phyloP scores from a whole-genome alignment of 1,139 yeast species.

The Saccharomycopsis hybrid region DNA sequence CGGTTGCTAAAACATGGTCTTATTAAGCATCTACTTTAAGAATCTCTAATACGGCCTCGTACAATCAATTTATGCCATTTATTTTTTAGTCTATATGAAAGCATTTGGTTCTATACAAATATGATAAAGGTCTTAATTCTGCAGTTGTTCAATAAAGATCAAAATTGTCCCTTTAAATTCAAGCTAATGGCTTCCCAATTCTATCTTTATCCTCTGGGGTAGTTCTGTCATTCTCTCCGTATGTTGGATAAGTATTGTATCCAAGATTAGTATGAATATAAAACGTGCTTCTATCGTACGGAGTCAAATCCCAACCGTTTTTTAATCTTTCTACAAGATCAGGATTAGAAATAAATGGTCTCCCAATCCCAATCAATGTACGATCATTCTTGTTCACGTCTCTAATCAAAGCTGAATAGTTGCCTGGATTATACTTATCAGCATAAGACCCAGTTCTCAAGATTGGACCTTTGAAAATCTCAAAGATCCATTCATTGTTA shows the following conservation, averaged over 20 bases:
- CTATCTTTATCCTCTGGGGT: not conserved
- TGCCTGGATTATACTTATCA: slow-evolving; percentile 20
- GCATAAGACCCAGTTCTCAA: slow-evolving; percentile 31
- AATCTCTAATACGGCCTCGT: too few species aligned
- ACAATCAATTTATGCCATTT: too few species aligned
- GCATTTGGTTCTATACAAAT: too few species aligned
- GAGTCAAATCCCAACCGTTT: slow-evolving; percentile 28
- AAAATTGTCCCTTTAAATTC: too few species aligned
- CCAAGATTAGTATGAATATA: slow-evolving; percentile 30
- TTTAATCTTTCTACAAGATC: slow-evolving; percentile 38
- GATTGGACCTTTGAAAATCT: slow-evolving; percentile 35
- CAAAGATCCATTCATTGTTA: slow-evolving; percentile 24
- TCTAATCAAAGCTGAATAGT: slow-evolving; percentile 16
- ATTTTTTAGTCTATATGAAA: too few species aligned
- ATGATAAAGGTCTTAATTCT: too few species aligned
- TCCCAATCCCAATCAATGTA: slow-evolving; percentile 40
- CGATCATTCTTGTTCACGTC: slow-evolving; percentile 31
- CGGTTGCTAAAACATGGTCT: too few species aligned
- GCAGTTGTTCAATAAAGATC: too few species aligned
- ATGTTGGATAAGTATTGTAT: slow-evolving; percentile 11
- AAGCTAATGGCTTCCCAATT: slow-evolving; percentile 3
- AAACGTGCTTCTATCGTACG: slow-evolving; percentile 31
- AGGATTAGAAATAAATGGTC: slow-evolving; percentile 44
- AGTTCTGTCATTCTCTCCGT: not conserved
- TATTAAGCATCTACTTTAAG: too few species aligned